phyloP scores from a whole-genome alignment of 176 grass and related monocot genomes.

The Triticum monococcum region DNA sequence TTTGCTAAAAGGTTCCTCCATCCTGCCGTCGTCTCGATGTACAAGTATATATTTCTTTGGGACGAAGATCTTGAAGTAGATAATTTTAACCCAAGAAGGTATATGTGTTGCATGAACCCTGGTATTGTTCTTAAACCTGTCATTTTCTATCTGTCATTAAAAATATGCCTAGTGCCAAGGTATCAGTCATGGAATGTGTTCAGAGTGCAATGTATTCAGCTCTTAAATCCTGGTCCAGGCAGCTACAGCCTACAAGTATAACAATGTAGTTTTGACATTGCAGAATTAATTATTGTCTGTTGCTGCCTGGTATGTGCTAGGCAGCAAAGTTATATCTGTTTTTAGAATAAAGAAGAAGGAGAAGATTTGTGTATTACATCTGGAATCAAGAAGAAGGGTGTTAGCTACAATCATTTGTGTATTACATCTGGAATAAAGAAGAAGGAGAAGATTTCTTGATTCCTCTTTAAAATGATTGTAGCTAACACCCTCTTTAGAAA shows the following conservation, averaged over 20 bases:
- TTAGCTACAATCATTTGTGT: too few relatives aligned
- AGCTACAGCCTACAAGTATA: slow-evolving; percentile 24
- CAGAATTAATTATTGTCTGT: neutral
- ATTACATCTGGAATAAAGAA: too few relatives aligned
- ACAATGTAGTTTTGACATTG: neutral
- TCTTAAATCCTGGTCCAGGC: slow-evolving; percentile 18
- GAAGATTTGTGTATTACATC: neutral
- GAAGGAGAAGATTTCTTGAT: too few relatives aligned
- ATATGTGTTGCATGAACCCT: slow-evolving; percentile 23
- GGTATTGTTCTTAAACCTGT: neutral
- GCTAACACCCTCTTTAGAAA: too few relatives aligned
- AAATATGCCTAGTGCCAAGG: neutral
- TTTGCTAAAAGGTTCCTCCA: slow-evolving; percentile 97
- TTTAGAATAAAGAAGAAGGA: neutral
- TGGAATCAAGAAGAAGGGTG: neutral
- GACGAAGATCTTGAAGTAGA: slow-evolving; percentile 84
- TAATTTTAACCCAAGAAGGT: slow-evolving; percentile 79
- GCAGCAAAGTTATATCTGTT: neutral
- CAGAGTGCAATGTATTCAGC: neutral
- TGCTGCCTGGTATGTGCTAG: slow-evolving; percentile 12
- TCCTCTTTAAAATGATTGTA: too few relatives aligned
- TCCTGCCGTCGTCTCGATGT: slow-evolving; percentile 71
- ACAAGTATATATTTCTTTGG: slow-evolving; percentile 93
- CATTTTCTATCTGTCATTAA: neutral
- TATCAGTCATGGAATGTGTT: neutral